These are phyloP conservation scores for Penicillium coffeae DNA, from an alignment of 495 filamentous ascomycete species.

Conservation along the genomic window DNA sequence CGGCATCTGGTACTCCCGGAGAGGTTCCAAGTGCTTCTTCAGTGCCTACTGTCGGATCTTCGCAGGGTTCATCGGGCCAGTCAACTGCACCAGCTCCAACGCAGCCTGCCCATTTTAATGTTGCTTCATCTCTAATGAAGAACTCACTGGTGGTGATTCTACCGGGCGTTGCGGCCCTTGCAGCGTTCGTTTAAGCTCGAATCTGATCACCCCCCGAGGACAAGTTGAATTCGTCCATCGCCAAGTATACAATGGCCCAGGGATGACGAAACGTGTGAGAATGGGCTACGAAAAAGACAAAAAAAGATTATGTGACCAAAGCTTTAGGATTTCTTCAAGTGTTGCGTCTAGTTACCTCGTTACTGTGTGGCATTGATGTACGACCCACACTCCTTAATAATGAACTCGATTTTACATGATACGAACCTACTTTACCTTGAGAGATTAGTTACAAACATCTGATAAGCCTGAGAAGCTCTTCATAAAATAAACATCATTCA, in stretches of 20 bases:
- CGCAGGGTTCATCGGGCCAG: neutral
- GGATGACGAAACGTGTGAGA: neutral
- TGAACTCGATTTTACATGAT: neutral
- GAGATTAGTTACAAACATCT: neutral
- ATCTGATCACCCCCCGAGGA: slow-evolving; percentile 7
- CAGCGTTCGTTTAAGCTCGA: slow-evolving; percentile 4
- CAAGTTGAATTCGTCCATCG: neutral
- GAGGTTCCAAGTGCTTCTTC: slow-evolving; percentile 1
- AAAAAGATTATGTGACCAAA: neutral
- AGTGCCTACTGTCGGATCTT: neutral
- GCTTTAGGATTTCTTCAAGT: no score
- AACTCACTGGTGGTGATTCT: slow-evolving; percentile 17
- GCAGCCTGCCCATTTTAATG: slow-evolving; percentile 17
- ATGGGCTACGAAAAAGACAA: neutral
- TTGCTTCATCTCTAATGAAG: slow-evolving; percentile 16
- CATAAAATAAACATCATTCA: neutral
- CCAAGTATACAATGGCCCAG: no score
- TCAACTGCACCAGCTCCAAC: neutral
- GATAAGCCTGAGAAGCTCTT: neutral
- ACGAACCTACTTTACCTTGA: no score
- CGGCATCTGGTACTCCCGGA: no score
- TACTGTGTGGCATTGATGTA: neutral
- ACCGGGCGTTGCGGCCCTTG: slow-evolving; percentile 15
- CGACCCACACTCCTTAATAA: neutral
- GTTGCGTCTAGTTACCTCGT: no score